Evolutionary conservation across 2,329 filamentous ascomycete species (phyloP), one percentile per base, ranked within the genome.

Genomic region (Trichophyton benhamiae): DNA sequence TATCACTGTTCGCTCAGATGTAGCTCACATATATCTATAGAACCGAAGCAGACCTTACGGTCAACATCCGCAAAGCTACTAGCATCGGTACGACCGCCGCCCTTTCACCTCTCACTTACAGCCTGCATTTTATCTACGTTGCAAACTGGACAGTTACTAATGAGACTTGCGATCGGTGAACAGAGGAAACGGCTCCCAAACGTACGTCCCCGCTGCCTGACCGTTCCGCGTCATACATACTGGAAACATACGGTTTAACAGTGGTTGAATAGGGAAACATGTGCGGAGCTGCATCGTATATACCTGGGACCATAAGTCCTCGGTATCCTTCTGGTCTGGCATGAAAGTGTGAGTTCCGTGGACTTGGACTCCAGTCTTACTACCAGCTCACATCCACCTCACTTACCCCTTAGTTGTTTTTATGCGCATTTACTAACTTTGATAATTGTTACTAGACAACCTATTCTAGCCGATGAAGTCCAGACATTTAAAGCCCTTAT

Each of bases 401-500:
- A 58, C 53, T 15, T 3, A 15, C 41, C 55, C 55, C 55, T 41
- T 58, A 55, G 20, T 11, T 36, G 30, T 9, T 33, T 30, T 30
- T 2, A 3, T 20, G 27, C 52, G 52, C 52, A 55, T 55, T 44
- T 55, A 27, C 52, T 55, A 3, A 55, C 33, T 33, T 38, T 33
- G 27, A 3, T 15, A 13, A 1, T 1, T 20, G 7, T 42, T n/a
- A 4, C 6, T 64, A 95, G 89, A 70, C 92, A 97, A 78, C 94
- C 94, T n/a, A 91, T 99, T 71, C 84, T 97, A 66, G 92, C 94
- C 75, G 94, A 99, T 73, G 94, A 99, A 78, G 87, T 99, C 44
- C 94, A 99, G 79, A 97, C 94, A 3, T 99, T 97, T 82, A 99
- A 99, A 75, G 91, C 94, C 57, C 83, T 99, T 64, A 96, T 97